These are phyloP conservation scores for Ulmus americana DNA, from an alignment of 331 rosid genomes.

Conservation along the genomic window DNA sequence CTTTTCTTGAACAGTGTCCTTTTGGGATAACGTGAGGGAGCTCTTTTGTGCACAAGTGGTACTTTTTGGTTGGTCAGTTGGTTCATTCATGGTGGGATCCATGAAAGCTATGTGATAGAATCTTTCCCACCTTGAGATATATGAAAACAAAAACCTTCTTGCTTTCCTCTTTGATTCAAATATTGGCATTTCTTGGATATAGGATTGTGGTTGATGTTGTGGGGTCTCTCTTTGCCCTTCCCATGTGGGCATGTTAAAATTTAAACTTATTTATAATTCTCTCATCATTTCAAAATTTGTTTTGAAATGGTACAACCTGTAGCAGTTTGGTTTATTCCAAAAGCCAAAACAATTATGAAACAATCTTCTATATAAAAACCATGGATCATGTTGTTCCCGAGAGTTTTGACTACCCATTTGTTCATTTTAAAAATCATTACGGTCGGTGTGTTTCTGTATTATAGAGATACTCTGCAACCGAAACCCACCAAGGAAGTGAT, in stretches of 20 bases:
- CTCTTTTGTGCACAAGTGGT: slow-evolving; percentile 16
- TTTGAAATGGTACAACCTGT: not conserved
- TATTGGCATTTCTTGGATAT: slow-evolving; percentile 10
- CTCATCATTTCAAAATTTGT: slow-evolving; percentile 11
- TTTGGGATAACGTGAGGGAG: slow-evolving; percentile 31
- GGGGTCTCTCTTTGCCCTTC: slow-evolving; percentile 35
- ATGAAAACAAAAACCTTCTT: not conserved
- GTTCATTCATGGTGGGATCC: slow-evolving; percentile 60
- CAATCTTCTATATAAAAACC: not conserved
- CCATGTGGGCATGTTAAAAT: slow-evolving; percentile 45
- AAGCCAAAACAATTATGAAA: not conserved
- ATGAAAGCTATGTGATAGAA: slow-evolving; percentile 39
- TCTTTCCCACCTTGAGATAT: slow-evolving; percentile 29
- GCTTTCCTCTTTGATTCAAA: slow-evolving; percentile 33
- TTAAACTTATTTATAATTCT: slow-evolving; percentile 12
- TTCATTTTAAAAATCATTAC: not conserved
- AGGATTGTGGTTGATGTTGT: slow-evolving; percentile 8
- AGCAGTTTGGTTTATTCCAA: not conserved
- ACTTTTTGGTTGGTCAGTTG: slow-evolving; percentile 30
- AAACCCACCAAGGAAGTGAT: slow-evolving; percentile 13
- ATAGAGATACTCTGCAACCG: slow-evolving; percentile 17
- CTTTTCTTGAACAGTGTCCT: not conserved
- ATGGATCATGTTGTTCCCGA: not conserved
- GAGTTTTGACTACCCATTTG: slow-evolving; percentile 8
- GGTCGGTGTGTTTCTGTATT: slow-evolving; percentile 13